Conservation (phyloP, 495 filamentous ascomycete genomes). For the Lophiostoma macrostomum region DNA sequence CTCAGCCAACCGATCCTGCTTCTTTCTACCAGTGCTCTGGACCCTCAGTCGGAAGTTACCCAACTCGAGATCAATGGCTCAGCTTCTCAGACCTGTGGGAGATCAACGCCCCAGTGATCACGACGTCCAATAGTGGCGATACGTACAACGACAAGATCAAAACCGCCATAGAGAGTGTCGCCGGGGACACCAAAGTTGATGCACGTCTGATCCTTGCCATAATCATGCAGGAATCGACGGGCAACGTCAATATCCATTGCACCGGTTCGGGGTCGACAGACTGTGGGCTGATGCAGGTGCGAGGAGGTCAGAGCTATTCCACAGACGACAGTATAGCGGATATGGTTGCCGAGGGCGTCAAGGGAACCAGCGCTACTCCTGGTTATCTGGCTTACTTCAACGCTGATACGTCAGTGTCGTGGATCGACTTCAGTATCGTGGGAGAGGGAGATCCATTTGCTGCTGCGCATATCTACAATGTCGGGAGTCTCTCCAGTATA, state of each 20-base stretch:
- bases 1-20: not conserved
- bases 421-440: not conserved
- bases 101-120: not conserved
- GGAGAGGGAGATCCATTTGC: conserved; percentile 4
- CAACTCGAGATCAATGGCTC: not conserved
- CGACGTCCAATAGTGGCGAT: not conserved
- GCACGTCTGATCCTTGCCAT: conserved; percentile 1
- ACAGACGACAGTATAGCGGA: not conserved
- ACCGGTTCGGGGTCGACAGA: not conserved
- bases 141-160: not conserved
- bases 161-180: not conserved
- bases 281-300: conserved; percentile 6
- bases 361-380: not conserved
- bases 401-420: not conserved
- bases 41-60: not conserved
- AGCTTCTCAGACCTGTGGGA: conserved; percentile 2
- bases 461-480: conserved; percentile 9
- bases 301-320: not conserved
- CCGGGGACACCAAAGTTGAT: conserved; percentile 3
- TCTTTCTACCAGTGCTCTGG: conserved; percentile 2
- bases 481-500: not conserved
- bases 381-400: not conserved
- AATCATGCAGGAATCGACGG: conserved; percentile 4
- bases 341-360: not conserved
- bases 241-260: not conserved